These are phyloP conservation scores for Talaromyces sp. DNA, from an alignment of 2,329 filamentous ascomycete species.

Conservation along the genomic window DNA sequence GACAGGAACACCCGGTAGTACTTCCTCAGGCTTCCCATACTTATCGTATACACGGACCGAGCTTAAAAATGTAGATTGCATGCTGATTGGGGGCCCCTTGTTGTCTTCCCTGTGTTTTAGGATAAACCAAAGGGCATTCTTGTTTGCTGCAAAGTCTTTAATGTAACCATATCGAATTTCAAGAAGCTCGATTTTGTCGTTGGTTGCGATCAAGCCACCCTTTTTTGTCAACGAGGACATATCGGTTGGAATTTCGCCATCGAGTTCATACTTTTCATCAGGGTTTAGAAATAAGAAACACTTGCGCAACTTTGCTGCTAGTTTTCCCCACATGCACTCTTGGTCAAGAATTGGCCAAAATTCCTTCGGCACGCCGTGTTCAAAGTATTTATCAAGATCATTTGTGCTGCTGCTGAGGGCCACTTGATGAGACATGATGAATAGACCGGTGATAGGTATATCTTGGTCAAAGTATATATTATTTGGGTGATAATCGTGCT, in stretches of 20 bases:
- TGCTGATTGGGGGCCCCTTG: background rate
- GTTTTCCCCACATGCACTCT: too few relatives aligned
- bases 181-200: background rate
- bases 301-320: too few relatives aligned
- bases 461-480: background rate
- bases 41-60: background rate
- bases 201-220: background rate
- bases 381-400: too few relatives aligned
- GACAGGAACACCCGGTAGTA: background rate
- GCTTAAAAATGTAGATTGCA: too few relatives aligned
- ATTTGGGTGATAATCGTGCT: background rate
- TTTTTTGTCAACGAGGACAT: too few relatives aligned
- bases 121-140: background rate
- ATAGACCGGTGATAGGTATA: background rate
- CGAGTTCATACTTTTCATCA: background rate
- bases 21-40: background rate
- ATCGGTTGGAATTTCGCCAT: background rate
- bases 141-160: background rate
- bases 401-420: background rate
- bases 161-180: background rate
- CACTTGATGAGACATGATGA: background rate
- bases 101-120: background rate
- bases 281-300: background rate
- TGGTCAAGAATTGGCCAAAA: too few relatives aligned
- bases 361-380: too few relatives aligned